These are phyloP conservation scores for Ceratocystis huliohia DNA, from an alignment of 2,329 filamentous ascomycete species.

Conservation along the genomic window DNA sequence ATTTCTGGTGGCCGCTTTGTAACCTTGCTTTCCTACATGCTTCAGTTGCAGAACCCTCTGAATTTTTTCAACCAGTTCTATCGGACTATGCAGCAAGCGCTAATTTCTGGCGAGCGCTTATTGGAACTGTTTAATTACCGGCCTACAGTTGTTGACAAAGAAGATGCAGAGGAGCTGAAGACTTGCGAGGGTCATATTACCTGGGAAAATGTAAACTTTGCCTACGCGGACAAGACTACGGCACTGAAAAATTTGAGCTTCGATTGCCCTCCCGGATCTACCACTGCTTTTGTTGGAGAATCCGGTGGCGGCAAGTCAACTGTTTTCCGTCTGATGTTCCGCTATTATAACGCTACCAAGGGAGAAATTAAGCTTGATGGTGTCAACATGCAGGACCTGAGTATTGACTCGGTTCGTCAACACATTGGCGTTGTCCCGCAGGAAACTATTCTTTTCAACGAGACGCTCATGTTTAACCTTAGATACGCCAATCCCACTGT, in stretches of 20 bases:
- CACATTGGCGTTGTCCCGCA: constrained; percentile 95
- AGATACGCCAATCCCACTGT: constrained; percentile 74
- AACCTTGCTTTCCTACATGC: constrained; percentile 60
- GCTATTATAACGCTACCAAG: constrained; percentile 78
- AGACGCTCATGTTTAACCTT: constrained; percentile 88
- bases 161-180: constrained; percentile 48
- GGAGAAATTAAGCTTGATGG: constrained; percentile 79
- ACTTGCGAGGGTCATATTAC: constrained; percentile 68
- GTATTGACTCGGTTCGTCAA: constrained; percentile 81
- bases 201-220: constrained; percentile 81
- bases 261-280: constrained; percentile 76
- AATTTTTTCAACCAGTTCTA: constrained; percentile 95
- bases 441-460: constrained; percentile 90
- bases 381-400: constrained; percentile 69
- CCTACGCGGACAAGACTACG: constrained; percentile 76
- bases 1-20: constrained; percentile 60
- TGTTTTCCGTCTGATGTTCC: constrained; percentile 86
- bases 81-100: constrained; percentile 83
- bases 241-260: constrained; percentile 77
- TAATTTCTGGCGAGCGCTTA: constrained; percentile 94
- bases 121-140: constrained; percentile 93
- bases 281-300: constrained; percentile 89
- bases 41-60: constrained; percentile 65
- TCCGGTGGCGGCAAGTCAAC: constrained; percentile 96
- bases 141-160: constrained; percentile 74